Conservation (phyloP, 1,284 basidiomycete genomes). For the Apiotrichum sp. region DNA sequence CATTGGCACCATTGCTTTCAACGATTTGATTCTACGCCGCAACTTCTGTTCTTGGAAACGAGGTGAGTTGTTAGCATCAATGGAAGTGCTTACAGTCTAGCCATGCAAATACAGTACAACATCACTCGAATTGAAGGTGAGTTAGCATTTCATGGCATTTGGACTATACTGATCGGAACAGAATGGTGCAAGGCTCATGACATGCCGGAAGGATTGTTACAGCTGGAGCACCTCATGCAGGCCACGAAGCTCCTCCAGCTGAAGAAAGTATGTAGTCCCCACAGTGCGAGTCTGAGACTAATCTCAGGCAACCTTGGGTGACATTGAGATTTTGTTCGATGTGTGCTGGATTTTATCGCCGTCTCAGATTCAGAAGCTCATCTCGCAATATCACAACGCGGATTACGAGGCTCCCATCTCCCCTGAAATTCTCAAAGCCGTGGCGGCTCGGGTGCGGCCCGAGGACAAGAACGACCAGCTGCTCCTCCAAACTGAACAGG, state of each 20-base stretch:
- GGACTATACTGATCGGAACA: conserved; percentile 2
- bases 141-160: conserved; percentile 30
- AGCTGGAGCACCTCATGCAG: conserved; percentile 98
- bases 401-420: conserved; percentile 89
- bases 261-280: conserved; percentile 69
- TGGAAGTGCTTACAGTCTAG: conserved; percentile 47
- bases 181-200: conserved; percentile 91
- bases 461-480: conserved; percentile 94
- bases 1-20: conserved; percentile 96
- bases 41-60: conserved; percentile 99
- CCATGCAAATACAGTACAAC: conserved; percentile 99
- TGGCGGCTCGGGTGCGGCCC: conserved; percentile 84
- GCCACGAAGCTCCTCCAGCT: conserved; percentile 96
- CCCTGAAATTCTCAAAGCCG: conserved; percentile 91
- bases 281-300: not conserved
- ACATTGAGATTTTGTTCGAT: conserved; percentile 98
- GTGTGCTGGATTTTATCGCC: conserved; percentile 99
- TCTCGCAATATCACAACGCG: conserved; percentile 96
- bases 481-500: conserved; percentile 85
- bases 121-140: conserved; percentile 84
- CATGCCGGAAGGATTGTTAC: conserved; percentile 97
- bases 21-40: conserved; percentile 94
- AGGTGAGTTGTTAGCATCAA: conserved; percentile 55
- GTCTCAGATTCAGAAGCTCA: conserved; percentile 98
- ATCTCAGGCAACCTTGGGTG: conserved; percentile 66